Conservation (phyloP, 176 grass and related monocot genomes). For the Alloteropsis semialata region DNA sequence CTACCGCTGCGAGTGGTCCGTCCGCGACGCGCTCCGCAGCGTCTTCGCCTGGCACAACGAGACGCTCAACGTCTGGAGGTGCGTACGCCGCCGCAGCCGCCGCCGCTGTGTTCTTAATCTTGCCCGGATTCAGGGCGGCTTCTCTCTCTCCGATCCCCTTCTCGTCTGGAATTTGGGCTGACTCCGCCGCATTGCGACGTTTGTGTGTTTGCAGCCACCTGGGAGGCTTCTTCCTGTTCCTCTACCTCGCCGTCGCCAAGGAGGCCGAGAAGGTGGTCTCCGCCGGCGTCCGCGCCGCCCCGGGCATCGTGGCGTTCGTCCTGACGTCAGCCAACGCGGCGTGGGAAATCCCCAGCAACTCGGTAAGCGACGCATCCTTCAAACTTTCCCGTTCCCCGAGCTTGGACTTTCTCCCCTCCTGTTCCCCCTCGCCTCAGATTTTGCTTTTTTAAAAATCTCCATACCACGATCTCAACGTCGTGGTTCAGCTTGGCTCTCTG, state of each 20-base stretch:
- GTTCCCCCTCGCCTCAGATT: neutral
- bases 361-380: constrained; percentile 35
- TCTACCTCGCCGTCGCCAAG: constrained; percentile 56
- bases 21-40: constrained; percentile 84
- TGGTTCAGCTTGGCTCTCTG: neutral
- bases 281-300: constrained; percentile 18
- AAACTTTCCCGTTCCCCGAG: neutral
- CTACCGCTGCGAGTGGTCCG: constrained; percentile 88
- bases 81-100: neutral
- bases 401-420: neutral
- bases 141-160: too few relatives aligned
- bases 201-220: constrained; percentile 66
- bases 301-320: constrained; percentile 39
- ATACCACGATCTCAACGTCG: neutral
- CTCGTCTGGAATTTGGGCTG: neutral
- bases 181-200: neutral
- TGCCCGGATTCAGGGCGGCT: neutral
- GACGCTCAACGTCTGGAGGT: constrained; percentile 99
- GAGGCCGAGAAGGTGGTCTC: neutral
- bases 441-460: neutral
- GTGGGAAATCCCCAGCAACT: constrained; percentile 38
- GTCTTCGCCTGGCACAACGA: constrained; percentile 99
- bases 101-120: too few relatives aligned
- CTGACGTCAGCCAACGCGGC: constrained; percentile 46
- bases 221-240: constrained; percentile 81